Evolutionary conservation across 345 rosid genomes (phyloP).

Genomic region (Eucalyptus albens): DNA sequence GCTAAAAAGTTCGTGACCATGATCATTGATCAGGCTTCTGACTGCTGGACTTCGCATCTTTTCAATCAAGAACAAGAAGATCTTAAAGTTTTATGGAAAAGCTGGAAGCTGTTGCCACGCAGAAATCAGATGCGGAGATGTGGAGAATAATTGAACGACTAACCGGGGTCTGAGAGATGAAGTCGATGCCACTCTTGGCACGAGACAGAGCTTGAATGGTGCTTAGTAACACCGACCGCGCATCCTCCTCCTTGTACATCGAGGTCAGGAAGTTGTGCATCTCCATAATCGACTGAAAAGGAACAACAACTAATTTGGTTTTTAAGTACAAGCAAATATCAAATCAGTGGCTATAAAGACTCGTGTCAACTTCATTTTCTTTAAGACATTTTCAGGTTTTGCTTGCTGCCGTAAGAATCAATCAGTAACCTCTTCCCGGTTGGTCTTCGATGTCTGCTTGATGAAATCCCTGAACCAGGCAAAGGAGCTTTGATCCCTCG

Average conservation of each 20-base stretch:
- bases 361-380: background rate
- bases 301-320: background rate
- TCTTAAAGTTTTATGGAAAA: background rate
- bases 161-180: constrained; percentile 29
- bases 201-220: constrained; percentile 21
- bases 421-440: constrained; percentile 16
- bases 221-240: constrained; percentile 24
- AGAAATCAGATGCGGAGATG: background rate
- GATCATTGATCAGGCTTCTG: background rate
- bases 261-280: constrained; percentile 32
- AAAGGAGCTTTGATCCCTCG: constrained; percentile 53
- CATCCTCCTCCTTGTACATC: constrained; percentile 33
- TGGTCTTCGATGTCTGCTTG: constrained; percentile 7
- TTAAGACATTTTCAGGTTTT: background rate
- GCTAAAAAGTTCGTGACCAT: background rate
- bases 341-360: background rate
- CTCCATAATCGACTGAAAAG: constrained; percentile 19
- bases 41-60: accelerated
- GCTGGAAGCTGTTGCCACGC: background rate
- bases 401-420: background rate
- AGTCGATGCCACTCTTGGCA: constrained; percentile 23
- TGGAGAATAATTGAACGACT: background rate
- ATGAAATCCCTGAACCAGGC: constrained; percentile 39
- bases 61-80: background rate
- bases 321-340: background rate